phyloP scores from a whole-genome alignment of 495 filamentous ascomycete genomes.

The Evernia prunastri region DNA sequence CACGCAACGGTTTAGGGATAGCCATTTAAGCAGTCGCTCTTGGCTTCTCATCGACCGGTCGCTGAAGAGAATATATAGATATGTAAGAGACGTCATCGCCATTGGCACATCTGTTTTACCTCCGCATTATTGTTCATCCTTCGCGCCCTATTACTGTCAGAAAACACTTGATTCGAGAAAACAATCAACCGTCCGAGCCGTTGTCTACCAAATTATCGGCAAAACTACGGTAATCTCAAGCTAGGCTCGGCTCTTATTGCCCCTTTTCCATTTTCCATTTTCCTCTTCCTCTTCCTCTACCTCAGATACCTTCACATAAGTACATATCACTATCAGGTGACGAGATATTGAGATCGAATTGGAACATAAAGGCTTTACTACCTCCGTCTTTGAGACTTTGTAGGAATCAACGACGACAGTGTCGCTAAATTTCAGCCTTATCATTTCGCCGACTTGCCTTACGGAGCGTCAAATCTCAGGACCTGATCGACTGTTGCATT shows the following conservation, averaged over 20 bases:
- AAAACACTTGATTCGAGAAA: background rate
- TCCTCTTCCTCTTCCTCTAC: no score
- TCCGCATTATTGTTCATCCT: background rate
- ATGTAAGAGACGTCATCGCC: constrained; percentile 8
- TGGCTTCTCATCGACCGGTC: constrained; percentile 4
- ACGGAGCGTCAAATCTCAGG: background rate
- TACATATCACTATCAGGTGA: background rate
- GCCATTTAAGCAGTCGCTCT: constrained; percentile 49
- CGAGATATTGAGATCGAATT: background rate
- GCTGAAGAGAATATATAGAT: background rate
- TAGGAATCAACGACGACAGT: background rate
- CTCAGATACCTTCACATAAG: no score
- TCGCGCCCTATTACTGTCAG: background rate
- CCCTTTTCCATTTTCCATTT: no score
- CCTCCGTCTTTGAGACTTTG: background rate
- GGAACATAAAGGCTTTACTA: background rate
- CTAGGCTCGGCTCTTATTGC: no score
- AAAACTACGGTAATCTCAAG: background rate
- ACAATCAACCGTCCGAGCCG: no score
- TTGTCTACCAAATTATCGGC: constrained; percentile 2
- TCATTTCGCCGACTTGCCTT: no score
- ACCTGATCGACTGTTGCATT: background rate
- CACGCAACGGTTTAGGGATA: constrained; percentile 73
- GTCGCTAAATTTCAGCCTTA: no score
- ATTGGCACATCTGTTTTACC: constrained; percentile 13